Evolutionary conservation across 1,284 basidiomycete species (phyloP), one percentile per base, ranked within the genome.

Genomic region (Meira miltonrushii): DNA sequence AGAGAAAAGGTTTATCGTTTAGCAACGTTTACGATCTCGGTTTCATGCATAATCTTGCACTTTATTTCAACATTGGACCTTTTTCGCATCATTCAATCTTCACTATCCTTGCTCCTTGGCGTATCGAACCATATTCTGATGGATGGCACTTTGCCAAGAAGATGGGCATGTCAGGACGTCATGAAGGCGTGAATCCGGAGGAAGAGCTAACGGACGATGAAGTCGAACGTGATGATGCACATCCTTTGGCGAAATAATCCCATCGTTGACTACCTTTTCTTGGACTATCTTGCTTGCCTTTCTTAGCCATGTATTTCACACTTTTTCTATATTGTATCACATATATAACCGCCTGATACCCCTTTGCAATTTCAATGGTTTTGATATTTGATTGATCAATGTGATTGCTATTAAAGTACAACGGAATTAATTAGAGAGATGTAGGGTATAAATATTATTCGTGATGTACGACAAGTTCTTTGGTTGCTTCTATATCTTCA

Each of bases 11-110:
- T 82, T 90, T 39, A 87, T 86, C 40, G 0, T 97, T 95, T 71
- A 82, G 90, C 17, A 97, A 97, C 73, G 92, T 89, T 7, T 97
- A 92, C 75, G 88, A 98, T 75, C 80, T 95, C 6, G 94, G 94
- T 0, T 57, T 61, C 51, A 81, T 85, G 76, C 62, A 82, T 62
- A 97, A 98, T 75, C 79, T 97, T 5, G 79, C 85, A 65, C 77
- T 92, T 28, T 95, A 95, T 78, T 96, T 97, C 81, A 95, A 96
- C 70, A 72, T 93, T 38, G 89, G 90, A 11, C 80, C 82, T 13
- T 83, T 62, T 6, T 67, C 70, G 25, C 39, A n/a, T 10, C 51
- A 56, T 21, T 12, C 21, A 12, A 44, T 15, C 46, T 33, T 13
- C n/a, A 23, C 17, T 33, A 17, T 54, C 2, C 43, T 59, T 25